phyloP scores from a whole-genome alignment of 1,284 basidiomycete genomes.

The Pisolithus thermaeus region DNA sequence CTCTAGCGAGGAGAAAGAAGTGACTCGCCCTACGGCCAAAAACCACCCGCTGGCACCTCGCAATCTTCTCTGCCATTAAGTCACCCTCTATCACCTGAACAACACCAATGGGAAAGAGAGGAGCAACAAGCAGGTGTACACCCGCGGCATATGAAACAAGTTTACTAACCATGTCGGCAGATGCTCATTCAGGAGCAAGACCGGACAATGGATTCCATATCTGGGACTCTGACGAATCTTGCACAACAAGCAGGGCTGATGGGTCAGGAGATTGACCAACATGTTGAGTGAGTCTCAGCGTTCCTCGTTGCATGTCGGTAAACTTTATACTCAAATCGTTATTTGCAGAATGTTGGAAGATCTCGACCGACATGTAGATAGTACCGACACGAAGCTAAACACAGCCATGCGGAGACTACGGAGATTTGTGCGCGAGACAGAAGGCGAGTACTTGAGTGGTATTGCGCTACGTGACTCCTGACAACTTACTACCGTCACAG shows the following conservation, averaged over 20 bases:
- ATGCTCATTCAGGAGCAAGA: conserved; percentile 85
- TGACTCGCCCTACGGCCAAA: conserved; percentile 14
- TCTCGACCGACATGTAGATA: conserved; percentile 70
- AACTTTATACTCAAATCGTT: conserved; percentile 4
- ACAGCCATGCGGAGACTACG: conserved; percentile 70
- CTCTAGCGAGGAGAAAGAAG: conserved; percentile 5
- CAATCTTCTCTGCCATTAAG: conserved; percentile 7
- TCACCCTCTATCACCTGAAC: conserved; percentile 32
- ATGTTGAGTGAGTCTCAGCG: conserved; percentile 65
- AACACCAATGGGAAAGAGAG: conserved; percentile 73
- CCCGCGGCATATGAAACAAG: neutral
- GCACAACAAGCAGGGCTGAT: conserved; percentile 87
- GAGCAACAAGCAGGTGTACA: conserved; percentile 64
- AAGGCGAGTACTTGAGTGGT: conserved; percentile 44
- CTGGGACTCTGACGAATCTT: conserved; percentile 75
- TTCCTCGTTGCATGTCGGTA: neutral
- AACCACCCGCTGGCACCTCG: conserved; percentile 11
- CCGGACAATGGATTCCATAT: conserved; percentile 76
- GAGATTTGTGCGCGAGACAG: conserved; percentile 77
- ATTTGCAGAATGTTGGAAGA: conserved; percentile 72
- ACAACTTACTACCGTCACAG: conserved; percentile 28
- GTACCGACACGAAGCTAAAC: conserved; percentile 63
- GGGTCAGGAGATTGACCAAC: conserved; percentile 83
- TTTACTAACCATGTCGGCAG: conserved; percentile 32
- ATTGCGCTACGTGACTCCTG: neutral